Evolutionary conservation across 805 yeast species (phyloP).

Genomic region (Myxozyma neglecta): DNA sequence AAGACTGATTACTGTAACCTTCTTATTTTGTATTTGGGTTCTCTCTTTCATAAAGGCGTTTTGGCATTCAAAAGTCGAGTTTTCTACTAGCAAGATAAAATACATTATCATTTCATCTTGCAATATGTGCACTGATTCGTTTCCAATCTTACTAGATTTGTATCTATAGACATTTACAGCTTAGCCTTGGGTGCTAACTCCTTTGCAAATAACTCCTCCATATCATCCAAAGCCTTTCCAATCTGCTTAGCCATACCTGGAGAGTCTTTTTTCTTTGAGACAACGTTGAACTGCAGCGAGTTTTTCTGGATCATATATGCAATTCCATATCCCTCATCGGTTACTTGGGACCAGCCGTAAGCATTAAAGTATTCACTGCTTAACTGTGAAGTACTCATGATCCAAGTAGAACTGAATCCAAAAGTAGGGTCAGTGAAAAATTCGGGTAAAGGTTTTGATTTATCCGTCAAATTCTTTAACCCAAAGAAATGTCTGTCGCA

Average conservation of each 20-base stretch:
- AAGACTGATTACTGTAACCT: neutral
- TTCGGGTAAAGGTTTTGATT: conserved; percentile 60
- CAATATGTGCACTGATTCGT: neutral
- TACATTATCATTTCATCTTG: neutral
- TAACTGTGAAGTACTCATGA: conserved; percentile 82
- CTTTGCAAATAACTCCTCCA: conserved; percentile 58
- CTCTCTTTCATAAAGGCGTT: neutral
- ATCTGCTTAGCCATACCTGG: conserved; percentile 60
- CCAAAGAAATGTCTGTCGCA: conserved; percentile 94
- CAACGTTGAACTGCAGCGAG: conserved; percentile 81
- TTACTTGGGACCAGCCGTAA: conserved; percentile 95
- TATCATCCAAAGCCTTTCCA: conserved; percentile 76
- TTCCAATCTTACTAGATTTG: neutral
- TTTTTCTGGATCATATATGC: conserved; percentile 90
- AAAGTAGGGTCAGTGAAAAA: conserved; percentile 75
- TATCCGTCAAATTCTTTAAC: conserved; percentile 64
- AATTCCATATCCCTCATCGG: conserved; percentile 88
- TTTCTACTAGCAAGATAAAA: neutral
- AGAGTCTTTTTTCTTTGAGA: conserved; percentile 60
- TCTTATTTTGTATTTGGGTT: neutral
- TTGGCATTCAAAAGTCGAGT: neutral
- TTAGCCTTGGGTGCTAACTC: conserved; percentile 41
- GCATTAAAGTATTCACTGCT: conserved; percentile 83
- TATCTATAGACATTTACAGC: conserved; percentile 34
- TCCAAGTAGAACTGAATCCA: conserved; percentile 80